These are phyloP conservation scores for Colletotrichum viniferum DNA, from an alignment of 2,329 filamentous ascomycete genomes.

Conservation along the genomic window DNA sequence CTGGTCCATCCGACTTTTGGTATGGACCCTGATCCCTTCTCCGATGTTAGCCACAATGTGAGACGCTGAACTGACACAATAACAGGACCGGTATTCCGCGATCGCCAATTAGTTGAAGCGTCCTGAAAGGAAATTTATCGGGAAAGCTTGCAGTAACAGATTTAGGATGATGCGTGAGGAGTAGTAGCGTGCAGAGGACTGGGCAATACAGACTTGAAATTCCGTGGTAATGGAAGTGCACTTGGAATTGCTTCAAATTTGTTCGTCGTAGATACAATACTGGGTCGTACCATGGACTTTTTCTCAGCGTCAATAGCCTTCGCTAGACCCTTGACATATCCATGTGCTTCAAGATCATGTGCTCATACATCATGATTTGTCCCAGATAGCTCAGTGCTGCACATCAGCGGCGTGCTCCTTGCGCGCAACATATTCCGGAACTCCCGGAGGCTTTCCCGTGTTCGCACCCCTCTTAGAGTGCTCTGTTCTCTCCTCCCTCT, in stretches of 20 bases:
- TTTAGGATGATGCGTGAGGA: background rate
- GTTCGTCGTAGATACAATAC: background rate
- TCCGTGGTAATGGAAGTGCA: background rate
- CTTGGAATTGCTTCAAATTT: background rate
- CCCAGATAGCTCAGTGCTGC: background rate
- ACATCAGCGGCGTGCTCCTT: background rate
- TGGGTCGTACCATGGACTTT: rapidly evolving
- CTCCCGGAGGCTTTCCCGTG: background rate
- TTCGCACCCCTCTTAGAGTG: constrained; percentile 10
- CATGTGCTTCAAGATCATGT: background rate
- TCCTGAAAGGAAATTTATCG: background rate
- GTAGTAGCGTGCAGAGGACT: background rate
- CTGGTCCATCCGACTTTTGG: background rate
- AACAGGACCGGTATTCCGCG: background rate
- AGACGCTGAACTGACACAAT: background rate
- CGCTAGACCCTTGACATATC: background rate
- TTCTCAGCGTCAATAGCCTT: background rate
- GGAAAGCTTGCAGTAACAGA: background rate
- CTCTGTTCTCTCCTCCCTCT: background rate
- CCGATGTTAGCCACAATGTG: background rate
- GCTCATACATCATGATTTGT: background rate
- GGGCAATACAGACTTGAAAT: background rate
- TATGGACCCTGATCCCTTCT: background rate
- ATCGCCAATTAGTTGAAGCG: background rate
- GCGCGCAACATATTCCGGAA: background rate